These are phyloP conservation scores for Hygrocybe coccinea DNA, from an alignment of 768 basidiomycete genomes.

Conservation along the genomic window DNA sequence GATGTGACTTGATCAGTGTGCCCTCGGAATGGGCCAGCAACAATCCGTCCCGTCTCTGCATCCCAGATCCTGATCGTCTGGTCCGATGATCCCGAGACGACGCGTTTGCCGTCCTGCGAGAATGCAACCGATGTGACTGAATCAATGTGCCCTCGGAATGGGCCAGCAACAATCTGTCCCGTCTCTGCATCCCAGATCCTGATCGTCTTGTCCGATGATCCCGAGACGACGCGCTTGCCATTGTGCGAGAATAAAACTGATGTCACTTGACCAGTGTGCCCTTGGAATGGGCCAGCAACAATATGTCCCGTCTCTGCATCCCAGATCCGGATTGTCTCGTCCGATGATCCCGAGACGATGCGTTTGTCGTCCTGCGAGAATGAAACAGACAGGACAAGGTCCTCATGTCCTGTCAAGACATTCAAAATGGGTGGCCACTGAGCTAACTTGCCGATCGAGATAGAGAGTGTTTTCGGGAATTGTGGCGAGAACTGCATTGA, in stretches of 20 bases:
- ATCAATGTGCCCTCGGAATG: neutral
- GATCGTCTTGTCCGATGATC: constrained; percentile 14
- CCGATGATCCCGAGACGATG: constrained; percentile 22
- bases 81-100: neutral
- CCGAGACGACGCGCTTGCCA: constrained; percentile 19
- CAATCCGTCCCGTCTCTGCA: no score
- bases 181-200: constrained; percentile 6
- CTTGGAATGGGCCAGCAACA: constrained; percentile 2
- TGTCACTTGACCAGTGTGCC: neutral
- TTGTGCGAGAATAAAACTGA: neutral
- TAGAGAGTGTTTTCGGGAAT: neutral
- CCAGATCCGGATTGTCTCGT: constrained; percentile 17
- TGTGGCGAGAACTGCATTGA: constrained; percentile 8
- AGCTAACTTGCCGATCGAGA: neutral
- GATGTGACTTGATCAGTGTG: no score
- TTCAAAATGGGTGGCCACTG: constrained; percentile 1
- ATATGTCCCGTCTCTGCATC: constrained; percentile 7
- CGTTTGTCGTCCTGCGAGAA: constrained; percentile 22
- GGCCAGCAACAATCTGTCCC: neutral
- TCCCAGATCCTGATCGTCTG: no score
- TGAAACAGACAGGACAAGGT: no score
- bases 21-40: no score
- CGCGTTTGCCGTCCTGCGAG: no score
- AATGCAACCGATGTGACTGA: no score
- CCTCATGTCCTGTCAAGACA: neutral